Base-by-base conservation (phyloP, 345 rosid genomes). In the Erysimum cheiranthoides region DNA sequence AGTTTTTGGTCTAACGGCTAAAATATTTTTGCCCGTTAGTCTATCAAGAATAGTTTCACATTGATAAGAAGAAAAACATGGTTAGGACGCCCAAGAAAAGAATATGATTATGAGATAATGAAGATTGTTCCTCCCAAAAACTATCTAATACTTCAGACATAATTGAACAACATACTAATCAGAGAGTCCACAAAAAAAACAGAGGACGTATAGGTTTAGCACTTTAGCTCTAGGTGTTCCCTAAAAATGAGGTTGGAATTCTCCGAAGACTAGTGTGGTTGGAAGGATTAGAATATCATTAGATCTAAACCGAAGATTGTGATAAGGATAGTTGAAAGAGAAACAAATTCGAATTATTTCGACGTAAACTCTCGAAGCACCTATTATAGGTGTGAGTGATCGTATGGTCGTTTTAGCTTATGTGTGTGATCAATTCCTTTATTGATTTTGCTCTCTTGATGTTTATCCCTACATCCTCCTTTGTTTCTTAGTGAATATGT, bases 1-100 rank as follows among this genome's bases (percentile, higher is more conserved):
- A 13, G 59, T 5, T 25, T 67, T 52, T 38, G 28, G 49, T 50
- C 47, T 66, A 66, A 68, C 73, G 73, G 51, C 27, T 68, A 65
- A 46, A 30, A 38, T 51, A 25, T 12, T 34, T 47, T 32, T 51
- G 4, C 21, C 38, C 3, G 30, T 28, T 27, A 17, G 28, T 3
- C 10, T 3, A 8, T 16, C 52, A 47, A 17, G 25, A 16, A 45
- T 6, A n/a, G n/a, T 46, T n/a, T 16, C 10, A 46, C 17, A 7
- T 14, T 46, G 21, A 47, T 9, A 38, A 38, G 42, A 10, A 35
- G 10, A 35, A 35, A 35, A 35, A 8, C 10, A 35, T 35, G 39
- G 39, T 10, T 8, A 35, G 39, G 39, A 35, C 10, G 39, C 10
- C 10, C 4, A 39, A 39, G 43, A 39, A 3, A 39, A 38, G 10